Percentiles rank a stretch among this genome's conserved stretches.
phyloP scores from a whole-genome alignment of 140 eudicot genomes.

The Anethum foeniculum region DNA sequence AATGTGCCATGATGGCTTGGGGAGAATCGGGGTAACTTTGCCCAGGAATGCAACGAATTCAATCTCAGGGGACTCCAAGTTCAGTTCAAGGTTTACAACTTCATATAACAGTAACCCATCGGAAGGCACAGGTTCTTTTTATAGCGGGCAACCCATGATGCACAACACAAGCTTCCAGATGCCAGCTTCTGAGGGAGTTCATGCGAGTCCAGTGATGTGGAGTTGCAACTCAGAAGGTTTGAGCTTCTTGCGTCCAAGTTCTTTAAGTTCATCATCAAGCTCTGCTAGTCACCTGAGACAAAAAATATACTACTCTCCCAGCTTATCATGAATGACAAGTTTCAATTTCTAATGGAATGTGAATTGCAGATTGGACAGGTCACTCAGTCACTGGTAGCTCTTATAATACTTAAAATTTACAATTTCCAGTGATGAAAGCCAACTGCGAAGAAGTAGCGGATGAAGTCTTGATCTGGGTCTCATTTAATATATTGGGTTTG shows the following conservation, averaged over 20 bases:
- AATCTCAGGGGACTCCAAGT: neutral
- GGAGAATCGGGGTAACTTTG: constrained; percentile 11
- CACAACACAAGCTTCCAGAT: constrained; percentile 28
- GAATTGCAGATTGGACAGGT: neutral
- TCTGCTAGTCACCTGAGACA: neutral
- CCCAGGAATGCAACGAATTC: constrained; percentile 7
- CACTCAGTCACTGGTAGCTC: neutral
- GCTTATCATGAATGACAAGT: neutral
- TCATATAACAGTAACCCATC: neutral
- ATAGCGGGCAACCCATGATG: constrained; percentile 12
- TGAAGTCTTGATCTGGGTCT: constrained; percentile 11
- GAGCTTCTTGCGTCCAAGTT: neutral
- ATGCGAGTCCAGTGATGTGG: constrained; percentile 19
- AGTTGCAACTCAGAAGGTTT: neutral
- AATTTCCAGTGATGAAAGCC: constrained; percentile 1
- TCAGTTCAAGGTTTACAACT: neutral
- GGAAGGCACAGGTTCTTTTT: neutral
- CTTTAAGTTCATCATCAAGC: neutral
- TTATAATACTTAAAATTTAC: neutral
- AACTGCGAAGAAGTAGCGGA: neutral
- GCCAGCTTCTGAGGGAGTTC: constrained; percentile 13
- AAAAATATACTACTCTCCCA: neutral
- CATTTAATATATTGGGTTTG: constrained; percentile 8
- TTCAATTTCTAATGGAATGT: neutral
- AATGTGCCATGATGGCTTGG: constrained; percentile 10